Conservation (phyloP, 805 yeast genomes). For the Tetrapisispora namnaoensis region DNA sequence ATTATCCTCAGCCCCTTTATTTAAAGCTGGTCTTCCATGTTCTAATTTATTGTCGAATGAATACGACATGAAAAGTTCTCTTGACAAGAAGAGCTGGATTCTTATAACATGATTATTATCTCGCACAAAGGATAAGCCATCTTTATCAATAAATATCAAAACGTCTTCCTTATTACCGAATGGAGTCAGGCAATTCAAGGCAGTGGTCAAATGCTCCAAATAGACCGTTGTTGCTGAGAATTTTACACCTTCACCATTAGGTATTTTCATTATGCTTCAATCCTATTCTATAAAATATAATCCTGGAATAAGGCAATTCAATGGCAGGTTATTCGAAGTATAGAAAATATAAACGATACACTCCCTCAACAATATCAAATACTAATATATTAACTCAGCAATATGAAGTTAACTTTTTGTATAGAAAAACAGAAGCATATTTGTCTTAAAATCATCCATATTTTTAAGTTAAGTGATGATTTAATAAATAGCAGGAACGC, state of each 20-base stretch:
- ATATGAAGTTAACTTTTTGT: too few relatives aligned
- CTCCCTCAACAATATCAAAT: too few relatives aligned
- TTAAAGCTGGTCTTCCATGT: constrained; percentile 1
- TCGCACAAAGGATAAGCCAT: constrained; percentile 44
- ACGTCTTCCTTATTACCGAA: constrained; percentile 33
- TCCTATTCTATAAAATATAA: too few relatives aligned
- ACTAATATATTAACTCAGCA: too few relatives aligned
- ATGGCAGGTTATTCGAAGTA: too few relatives aligned
- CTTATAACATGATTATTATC: constrained; percentile 35
- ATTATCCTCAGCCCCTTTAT: constrained; percentile 7
- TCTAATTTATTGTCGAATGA: constrained; percentile 6
- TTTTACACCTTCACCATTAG: constrained; percentile 2
- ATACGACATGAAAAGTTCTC: constrained; percentile 25
- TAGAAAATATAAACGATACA: too few relatives aligned
- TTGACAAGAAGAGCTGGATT: constrained; percentile 28
- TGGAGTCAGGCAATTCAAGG: constrained; percentile 34
- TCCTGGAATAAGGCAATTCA: too few relatives aligned
- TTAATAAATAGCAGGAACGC: background rate
- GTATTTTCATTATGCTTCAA: background rate
- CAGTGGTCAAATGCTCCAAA: constrained; percentile 37
- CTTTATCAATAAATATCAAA: constrained; percentile 35
- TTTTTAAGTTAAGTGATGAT: background rate
- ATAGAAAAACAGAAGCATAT: too few relatives aligned
- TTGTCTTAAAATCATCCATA: too few relatives aligned
- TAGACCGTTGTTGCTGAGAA: constrained; percentile 41